These are phyloP conservation scores for Clonostachys rhizophaga DNA, from an alignment of 2,329 filamentous ascomycete genomes.

Conservation along the genomic window DNA sequence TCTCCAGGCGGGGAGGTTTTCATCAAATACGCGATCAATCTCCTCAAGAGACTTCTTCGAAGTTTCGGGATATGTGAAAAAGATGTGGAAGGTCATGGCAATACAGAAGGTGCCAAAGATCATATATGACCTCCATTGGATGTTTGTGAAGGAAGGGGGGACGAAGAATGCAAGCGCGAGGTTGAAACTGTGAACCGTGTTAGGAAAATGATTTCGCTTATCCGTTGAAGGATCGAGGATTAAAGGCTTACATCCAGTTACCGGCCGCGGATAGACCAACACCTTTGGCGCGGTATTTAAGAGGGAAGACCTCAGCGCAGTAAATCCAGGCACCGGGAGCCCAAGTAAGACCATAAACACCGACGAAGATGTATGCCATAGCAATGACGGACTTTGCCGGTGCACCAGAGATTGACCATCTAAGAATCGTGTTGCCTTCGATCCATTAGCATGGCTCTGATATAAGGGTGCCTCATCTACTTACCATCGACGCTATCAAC, in stretches of 20 bases:
- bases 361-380: slow-evolving; percentile 40
- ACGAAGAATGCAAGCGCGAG: slow-evolving; percentile 31
- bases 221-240: slow-evolving; percentile 14
- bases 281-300: slow-evolving; percentile 45
- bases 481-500: slow-evolving; percentile 32
- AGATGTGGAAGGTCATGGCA: slow-evolving; percentile 33
- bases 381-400: slow-evolving; percentile 46
- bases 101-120: slow-evolving; percentile 35
- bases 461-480: neutral
- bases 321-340: slow-evolving; percentile 18
- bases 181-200: slow-evolving; percentile 19
- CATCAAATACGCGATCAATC: slow-evolving; percentile 40
- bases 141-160: slow-evolving; percentile 28
- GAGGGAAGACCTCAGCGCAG: slow-evolving; percentile 27
- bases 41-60: slow-evolving; percentile 52
- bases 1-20: slow-evolving; percentile 3
- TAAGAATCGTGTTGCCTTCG: slow-evolving; percentile 36
- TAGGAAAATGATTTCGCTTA: neutral
- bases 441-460: neutral
- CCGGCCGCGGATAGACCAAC: slow-evolving; percentile 44
- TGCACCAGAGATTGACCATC: slow-evolving; percentile 36
- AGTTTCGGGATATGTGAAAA: slow-evolving; percentile 42
- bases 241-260: slow-evolving; percentile 27
- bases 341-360: slow-evolving; percentile 23
- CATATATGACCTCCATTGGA: slow-evolving; percentile 45